Base-by-base conservation (phyloP, 345 rosid species). In the Heritiera fomes region DNA sequence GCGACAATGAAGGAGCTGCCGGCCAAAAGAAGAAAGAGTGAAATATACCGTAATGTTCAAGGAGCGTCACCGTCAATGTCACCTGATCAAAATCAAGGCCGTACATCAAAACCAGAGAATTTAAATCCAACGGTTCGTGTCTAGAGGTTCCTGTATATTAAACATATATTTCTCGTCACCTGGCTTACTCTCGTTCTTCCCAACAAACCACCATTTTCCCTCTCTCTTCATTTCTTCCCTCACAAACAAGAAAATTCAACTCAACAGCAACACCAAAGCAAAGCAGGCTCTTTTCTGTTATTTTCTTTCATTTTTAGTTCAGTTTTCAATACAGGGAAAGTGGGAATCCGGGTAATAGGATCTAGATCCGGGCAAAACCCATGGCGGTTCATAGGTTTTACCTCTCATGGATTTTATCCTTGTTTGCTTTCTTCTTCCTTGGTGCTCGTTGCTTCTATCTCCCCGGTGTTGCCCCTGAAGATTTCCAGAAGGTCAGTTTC, bases 381-480 rank as follows among this genome's bases (percentile, higher is more conserved):
- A 58, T 77, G 79, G 73, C 61, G 74, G 50, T 53, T 66, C 53
- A 13, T 20, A 65, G 41, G 32, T 20, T 40, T 38, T 38, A 77
- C 72, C 53, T 66, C 20, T 2, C 34, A 34, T 77, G 74, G 79
- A 53, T 67, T 65, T 56, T 74, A 20, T 77, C 58, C 4, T 68
- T 69, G 65, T 53, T 77, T 23, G 68, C 59, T 77, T 11, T 77
- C 59, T 77, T 56, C 45, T 45, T 71, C 67, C 46, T 68, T 59
- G n/a, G 41, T 68, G 30, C 73, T 43, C 56, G 43, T 77, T 68
- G 67, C 65, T 77, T 77, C 67, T 77, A 77, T 32, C 75, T 77
- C 66, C 80, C 80, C 30, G 80, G 80, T 41, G 80, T 77, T 49
- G 45, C 80, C 64, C 80, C 80, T 55, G 45, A 77, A 69, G 80